phyloP scores from a whole-genome alignment of 306 rosid genomes.

The Malus domestica region ASM211411v1 NC_041805.1:4496501-4497000 shows the following conservation, averaged over 20 bases:
- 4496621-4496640: not conserved
- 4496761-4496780: slow-evolving; percentile 61
- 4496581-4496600: slow-evolving; percentile 78
- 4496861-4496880: not conserved
- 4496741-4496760: slow-evolving; percentile 82
- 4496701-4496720: slow-evolving; percentile 55
- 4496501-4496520: slow-evolving; percentile 84
- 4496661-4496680: not conserved
- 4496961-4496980: not conserved
- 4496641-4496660: not conserved
- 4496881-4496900: not conserved
- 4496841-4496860: not conserved
- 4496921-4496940: not conserved
- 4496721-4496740: slow-evolving; percentile 90
- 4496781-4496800: not conserved
- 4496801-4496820: not conserved
- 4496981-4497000: not conserved
- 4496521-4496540: slow-evolving; percentile 77
- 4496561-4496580: slow-evolving; percentile 85
- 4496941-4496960: too few species aligned
- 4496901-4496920: not conserved
- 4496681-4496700: slow-evolving; percentile 18
- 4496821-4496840: not conserved
- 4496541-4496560: slow-evolving; percentile 57
- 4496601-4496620: slow-evolving; percentile 32